Evolutionary conservation across 2,329 filamentous ascomycete genomes (phyloP).

Genomic region (Talaromyces sp.): DNA sequence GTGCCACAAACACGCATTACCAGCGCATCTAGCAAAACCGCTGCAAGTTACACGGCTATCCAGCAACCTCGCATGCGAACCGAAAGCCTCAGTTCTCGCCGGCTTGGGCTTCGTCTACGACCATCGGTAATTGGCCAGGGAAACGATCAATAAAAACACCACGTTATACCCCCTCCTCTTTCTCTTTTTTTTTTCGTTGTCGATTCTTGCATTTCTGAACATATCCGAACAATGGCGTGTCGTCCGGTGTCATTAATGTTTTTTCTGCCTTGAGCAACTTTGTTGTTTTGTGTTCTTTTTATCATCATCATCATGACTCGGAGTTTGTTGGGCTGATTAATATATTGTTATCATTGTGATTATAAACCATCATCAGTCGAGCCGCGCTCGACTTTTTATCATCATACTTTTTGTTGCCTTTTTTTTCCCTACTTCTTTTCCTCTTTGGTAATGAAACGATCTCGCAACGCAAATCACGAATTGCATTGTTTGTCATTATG

Average conservation of each 20-base stretch:
- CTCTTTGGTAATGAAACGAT: background rate
- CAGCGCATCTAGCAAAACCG: constrained; percentile 29
- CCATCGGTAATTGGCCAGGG: constrained; percentile 8
- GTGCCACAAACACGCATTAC: constrained; percentile 26
- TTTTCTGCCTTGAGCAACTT: background rate
- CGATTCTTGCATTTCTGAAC: background rate
- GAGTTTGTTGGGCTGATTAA: background rate
- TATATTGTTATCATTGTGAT: background rate
- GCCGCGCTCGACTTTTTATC: background rate
- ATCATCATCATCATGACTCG: background rate
- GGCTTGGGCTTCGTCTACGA: constrained; percentile 28
- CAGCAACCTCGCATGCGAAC: constrained; percentile 23
- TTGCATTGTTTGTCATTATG: background rate
- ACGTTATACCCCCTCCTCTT: background rate
- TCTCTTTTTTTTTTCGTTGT: background rate
- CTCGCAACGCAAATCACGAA: background rate
- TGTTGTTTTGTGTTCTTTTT: background rate
- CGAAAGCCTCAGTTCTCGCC: constrained; percentile 31
- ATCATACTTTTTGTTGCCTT: background rate
- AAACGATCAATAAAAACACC: background rate
- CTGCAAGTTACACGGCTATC: constrained; percentile 33
- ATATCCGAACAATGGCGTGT: background rate
- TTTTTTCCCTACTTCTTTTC: background rate
- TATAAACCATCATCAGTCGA: background rate
- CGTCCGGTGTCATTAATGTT: background rate